A percentile compares a stretch with the other conserved stretches of the same genome.
Conservation (phyloP, 164 flowering plant genomes). For the Piper longum region DNA sequence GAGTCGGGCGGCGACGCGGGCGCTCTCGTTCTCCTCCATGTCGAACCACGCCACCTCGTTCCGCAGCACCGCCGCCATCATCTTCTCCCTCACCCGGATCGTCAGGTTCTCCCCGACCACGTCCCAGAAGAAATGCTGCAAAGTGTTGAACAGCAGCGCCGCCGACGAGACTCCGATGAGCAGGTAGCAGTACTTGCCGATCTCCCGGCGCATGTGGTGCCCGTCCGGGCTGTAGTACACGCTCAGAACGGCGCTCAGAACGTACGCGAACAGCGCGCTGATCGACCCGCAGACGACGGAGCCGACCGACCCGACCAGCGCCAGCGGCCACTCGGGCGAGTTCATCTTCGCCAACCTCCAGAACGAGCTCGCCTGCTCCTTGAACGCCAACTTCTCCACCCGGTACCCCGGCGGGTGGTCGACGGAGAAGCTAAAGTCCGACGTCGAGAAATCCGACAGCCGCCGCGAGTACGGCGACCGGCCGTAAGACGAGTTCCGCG, state of each 20-base stretch:
- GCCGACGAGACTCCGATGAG: constrained; percentile 88
- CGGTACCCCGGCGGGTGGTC: constrained; percentile 64
- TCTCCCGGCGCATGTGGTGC: constrained; percentile 62
- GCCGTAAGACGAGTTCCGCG: constrained; percentile 85
- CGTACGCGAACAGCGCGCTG: constrained; percentile 85
- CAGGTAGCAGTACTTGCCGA: constrained; percentile 72
- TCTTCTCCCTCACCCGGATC: constrained; percentile 79
- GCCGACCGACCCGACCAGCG: constrained; percentile 80
- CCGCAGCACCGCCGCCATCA: constrained; percentile 72
- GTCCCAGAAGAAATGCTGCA: constrained; percentile 92
- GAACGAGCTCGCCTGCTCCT: constrained; percentile 92
- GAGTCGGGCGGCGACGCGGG: constrained; percentile 71
- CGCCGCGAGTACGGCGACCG: constrained; percentile 94
- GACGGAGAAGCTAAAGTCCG: constrained; percentile 81
- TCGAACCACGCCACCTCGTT: constrained; percentile 98
- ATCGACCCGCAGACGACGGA: constrained; percentile 80
- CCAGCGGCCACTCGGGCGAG: constrained; percentile 86
- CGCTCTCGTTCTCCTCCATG: constrained; percentile 89
- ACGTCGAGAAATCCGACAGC: constrained; percentile 91
- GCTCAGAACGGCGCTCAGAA: constrained; percentile 88
- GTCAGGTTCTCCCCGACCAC: constrained; percentile 93
- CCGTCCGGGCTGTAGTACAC: constrained; percentile 76
- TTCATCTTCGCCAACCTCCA: constrained; percentile 94
- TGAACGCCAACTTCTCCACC: constrained; percentile 71
- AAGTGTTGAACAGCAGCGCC: constrained; percentile 77